phyloP scores from a whole-genome alignment of 2,329 filamentous ascomycete genomes.

The Colletotrichum neosansevieriae region DNA sequence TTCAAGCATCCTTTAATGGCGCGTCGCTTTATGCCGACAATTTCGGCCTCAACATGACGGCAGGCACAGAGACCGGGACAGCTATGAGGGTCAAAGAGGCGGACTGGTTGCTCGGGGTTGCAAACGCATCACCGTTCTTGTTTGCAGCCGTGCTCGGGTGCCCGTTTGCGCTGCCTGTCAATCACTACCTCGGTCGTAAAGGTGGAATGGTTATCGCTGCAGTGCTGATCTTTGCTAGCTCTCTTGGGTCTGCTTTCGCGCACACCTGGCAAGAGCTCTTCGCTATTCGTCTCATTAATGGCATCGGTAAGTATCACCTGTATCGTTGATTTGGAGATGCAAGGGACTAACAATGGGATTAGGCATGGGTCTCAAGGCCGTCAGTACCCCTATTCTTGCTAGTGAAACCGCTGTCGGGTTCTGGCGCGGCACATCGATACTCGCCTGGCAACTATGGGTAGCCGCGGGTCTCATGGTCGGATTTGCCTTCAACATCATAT shows the following conservation, averaged over 20 bases:
- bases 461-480: conserved; percentile 53
- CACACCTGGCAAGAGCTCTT: conserved; percentile 50
- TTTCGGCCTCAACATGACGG: conserved; percentile 12
- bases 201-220: conserved; percentile 56
- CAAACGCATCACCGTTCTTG: conserved; percentile 56
- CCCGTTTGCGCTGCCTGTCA: conserved; percentile 55
- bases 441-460: conserved; percentile 61
- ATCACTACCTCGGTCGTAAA: conserved; percentile 54
- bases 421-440: conserved; percentile 61
- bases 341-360: background rate
- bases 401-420: conserved; percentile 60
- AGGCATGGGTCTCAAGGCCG: conserved; percentile 63
- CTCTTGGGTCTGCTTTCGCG: conserved; percentile 52
- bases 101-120: conserved; percentile 54
- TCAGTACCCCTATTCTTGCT: conserved; percentile 60
- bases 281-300: conserved; percentile 52
- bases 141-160: conserved; percentile 54
- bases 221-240: conserved; percentile 54
- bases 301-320: conserved; percentile 49
- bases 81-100: conserved; percentile 35
- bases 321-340: background rate
- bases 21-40: conserved; percentile 49
- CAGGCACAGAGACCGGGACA: background rate
- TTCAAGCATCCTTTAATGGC: conserved; percentile 59
- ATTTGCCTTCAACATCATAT: conserved; percentile 53